These are phyloP conservation scores for Acephala macrosclerotiorum DNA, from an alignment of 2,329 filamentous ascomycete genomes.

Conservation along the genomic window DNA sequence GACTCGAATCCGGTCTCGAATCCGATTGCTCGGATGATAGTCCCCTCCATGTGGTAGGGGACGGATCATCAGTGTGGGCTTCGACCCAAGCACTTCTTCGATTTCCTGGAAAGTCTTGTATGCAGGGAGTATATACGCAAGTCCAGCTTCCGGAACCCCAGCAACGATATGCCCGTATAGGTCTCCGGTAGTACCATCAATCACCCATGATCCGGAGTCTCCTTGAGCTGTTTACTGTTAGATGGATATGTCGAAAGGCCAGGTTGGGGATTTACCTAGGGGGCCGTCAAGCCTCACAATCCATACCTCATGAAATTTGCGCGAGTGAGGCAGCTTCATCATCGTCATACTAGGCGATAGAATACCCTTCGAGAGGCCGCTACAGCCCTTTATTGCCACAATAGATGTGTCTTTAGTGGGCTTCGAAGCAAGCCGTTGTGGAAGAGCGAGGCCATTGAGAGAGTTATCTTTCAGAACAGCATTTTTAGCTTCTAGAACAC, in stretches of 20 bases:
- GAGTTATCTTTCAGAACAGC: background rate
- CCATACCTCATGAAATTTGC: background rate
- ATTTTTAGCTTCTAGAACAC: background rate
- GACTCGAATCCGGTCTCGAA: no score
- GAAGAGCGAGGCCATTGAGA: background rate
- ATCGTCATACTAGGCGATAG: background rate
- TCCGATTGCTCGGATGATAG: no score
- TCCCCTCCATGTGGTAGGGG: no score
- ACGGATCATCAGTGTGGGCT: no score
- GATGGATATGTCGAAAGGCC: background rate
- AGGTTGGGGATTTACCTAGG: background rate
- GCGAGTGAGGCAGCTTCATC: background rate
- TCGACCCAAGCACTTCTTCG: background rate
- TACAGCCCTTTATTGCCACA: background rate
- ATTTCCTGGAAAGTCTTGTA: constrained; percentile 15
- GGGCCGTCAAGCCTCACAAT: background rate
- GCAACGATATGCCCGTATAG: constrained; percentile 34
- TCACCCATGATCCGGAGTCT: background rate
- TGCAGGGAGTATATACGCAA: constrained; percentile 19
- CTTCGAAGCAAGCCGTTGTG: background rate
- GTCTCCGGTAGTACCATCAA: background rate
- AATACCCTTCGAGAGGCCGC: background rate
- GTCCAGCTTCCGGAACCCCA: background rate
- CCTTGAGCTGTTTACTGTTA: background rate
- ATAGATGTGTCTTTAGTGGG: background rate